Percentiles rank a stretch among this genome's conserved stretches.
Evolutionary conservation across 2,329 filamentous ascomycete species (phyloP).

Genomic region (Aureobasidium sp.): DNA sequence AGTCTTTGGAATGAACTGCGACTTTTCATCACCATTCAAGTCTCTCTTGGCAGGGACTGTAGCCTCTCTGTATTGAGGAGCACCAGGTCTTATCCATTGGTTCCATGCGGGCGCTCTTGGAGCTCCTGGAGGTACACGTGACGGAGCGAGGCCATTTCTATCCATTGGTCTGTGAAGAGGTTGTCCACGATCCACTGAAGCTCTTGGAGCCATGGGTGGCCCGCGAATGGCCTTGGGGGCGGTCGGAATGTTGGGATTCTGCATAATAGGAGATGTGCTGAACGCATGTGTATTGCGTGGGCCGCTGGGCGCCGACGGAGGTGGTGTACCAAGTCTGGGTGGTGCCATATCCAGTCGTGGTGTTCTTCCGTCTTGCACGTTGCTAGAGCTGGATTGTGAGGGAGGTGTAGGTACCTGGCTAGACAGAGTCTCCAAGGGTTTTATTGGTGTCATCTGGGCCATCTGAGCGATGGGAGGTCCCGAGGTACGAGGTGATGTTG

Average conservation of each 20-base stretch:
- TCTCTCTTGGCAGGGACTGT: constrained; percentile 39
- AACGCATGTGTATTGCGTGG: constrained; percentile 19
- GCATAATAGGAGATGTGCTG: constrained; percentile 28
- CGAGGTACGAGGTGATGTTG: constrained; percentile 2
- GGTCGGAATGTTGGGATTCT: constrained; percentile 26
- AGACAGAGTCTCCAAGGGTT: neutral
- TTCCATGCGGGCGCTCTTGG: constrained; percentile 27
- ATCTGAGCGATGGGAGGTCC: neutral
- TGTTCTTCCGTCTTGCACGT: neutral
- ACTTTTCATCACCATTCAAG: constrained; percentile 33
- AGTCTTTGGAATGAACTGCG: neutral
- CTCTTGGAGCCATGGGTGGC: constrained; percentile 23
- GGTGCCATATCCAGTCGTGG: constrained; percentile 7
- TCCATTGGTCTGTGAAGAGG: constrained; percentile 18
- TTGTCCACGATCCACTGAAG: constrained; percentile 13
- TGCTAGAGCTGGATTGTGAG: neutral
- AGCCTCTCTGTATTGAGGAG: constrained; percentile 22
- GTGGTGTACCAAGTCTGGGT: constrained; percentile 12
- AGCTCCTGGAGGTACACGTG: constrained; percentile 20
- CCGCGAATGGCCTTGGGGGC: constrained; percentile 28
- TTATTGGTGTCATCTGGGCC: neutral
- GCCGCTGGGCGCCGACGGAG: constrained; percentile 16
- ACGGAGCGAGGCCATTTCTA: constrained; percentile 15
- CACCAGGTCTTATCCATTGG: constrained; percentile 37
- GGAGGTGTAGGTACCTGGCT: neutral